phyloP scores from a whole-genome alignment of 2,329 filamentous ascomycete genomes.

The Davidsoniella australis region DNA sequence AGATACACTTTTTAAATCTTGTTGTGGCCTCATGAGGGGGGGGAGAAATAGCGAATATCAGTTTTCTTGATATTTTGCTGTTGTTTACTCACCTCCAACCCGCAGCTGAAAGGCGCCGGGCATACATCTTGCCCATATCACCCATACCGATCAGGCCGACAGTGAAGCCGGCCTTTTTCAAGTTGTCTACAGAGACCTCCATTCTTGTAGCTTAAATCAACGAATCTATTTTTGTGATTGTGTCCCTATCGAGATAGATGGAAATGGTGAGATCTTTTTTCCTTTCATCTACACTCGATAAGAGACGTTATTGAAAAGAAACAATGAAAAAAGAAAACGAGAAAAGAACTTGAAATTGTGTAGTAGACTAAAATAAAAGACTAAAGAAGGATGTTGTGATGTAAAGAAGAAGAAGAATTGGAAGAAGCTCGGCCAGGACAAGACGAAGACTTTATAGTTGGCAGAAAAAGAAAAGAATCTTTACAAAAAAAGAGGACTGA shows the following conservation, averaged over 20 bases:
- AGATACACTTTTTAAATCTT: too few relatives aligned
- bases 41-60: background rate
- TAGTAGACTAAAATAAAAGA: background rate
- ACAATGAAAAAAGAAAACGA: background rate
- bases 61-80: too few relatives aligned
- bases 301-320: too few relatives aligned
- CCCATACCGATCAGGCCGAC: slow-evolving; percentile 97
- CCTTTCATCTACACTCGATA: background rate
- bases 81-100: slow-evolving; percentile 70
- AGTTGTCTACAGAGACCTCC: slow-evolving; percentile 16
- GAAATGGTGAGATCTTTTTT: background rate
- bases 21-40: background rate
- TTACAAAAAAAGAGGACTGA: background rate
- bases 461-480: background rate
- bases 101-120: slow-evolving; percentile 68
- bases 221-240: background rate
- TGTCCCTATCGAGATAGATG: background rate
- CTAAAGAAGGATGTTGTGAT: background rate
- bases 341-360: background rate
- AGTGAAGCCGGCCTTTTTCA: slow-evolving; percentile 45
- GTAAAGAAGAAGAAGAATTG: slow-evolving; percentile 4
- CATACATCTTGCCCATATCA: slow-evolving; percentile 99
- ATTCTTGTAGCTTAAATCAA: background rate
- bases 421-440: background rate
- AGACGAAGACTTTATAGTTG: background rate